Evolutionary conservation across 805 yeast species (phyloP).

Genomic region (Teunomyces lycoperdinae): DNA sequence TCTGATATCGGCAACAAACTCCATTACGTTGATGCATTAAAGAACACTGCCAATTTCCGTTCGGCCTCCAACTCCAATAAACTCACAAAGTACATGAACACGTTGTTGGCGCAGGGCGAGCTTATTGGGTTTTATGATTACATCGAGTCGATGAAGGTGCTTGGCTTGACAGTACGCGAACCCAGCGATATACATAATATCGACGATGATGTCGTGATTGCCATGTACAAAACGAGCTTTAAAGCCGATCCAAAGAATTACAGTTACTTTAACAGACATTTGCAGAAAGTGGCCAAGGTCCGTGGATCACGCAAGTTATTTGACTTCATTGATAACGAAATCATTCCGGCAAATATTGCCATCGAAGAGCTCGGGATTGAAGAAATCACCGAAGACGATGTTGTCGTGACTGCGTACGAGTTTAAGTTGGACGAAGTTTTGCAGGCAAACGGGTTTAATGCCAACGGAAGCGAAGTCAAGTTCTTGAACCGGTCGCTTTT

Average conservation of each 20-base stretch:
- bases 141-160: constrained; percentile 24
- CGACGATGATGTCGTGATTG: constrained; percentile 35
- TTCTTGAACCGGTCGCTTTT: constrained; percentile 54
- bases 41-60: constrained; percentile 16
- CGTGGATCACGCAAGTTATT: constrained; percentile 19
- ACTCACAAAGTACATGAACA: constrained; percentile 8
- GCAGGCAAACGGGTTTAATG: constrained; percentile 26
- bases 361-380: constrained; percentile 37
- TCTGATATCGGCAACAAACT: constrained; percentile 32
- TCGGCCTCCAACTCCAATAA: too few relatives aligned
- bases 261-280: constrained; percentile 29
- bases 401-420: constrained; percentile 72
- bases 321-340: constrained; percentile 26
- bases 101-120: constrained; percentile 26
- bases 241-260: constrained; percentile 36
- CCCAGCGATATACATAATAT: constrained; percentile 12
- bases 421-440: constrained; percentile 54
- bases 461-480: constrained; percentile 33
- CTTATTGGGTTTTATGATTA: constrained; percentile 36
- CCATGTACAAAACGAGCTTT: constrained; percentile 30
- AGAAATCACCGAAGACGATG: constrained; percentile 53
- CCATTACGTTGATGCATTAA: constrained; percentile 38
- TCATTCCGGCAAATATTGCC: constrained; percentile 34
- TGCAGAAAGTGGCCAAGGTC: constrained; percentile 25
- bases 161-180: constrained; percentile 25